Base-by-base conservation (phyloP, 2,329 filamentous ascomycete genomes). In the Coccinonectria pachysandricola region DNA sequence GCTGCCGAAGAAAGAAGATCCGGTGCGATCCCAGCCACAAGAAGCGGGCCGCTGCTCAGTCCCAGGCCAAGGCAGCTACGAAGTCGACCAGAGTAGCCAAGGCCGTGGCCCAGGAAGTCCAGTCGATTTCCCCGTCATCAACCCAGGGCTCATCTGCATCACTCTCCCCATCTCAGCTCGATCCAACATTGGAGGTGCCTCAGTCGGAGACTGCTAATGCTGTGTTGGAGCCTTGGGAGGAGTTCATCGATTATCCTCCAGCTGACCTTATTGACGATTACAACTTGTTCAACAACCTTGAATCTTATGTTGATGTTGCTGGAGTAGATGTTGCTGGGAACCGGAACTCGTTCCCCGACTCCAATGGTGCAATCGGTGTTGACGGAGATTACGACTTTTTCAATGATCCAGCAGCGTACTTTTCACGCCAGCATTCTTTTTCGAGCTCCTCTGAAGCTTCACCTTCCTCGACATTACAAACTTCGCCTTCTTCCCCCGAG, bases 1-100 rank as follows among this genome's bases (percentile, higher is more conserved):
- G 60, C 34, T 79, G 74, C 57, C 59, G 62, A 34, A 62, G 58
- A 48, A 78, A 75, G 64, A 79, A 79, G 65, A 62, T 70, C 20
- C 65, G 71, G 23, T 75, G 71, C 46, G 68, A 73, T 38, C 71
- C 71, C 3, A 69, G 64, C 52, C 70, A 75, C 49, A 69, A 64
- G 59, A 64, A 64, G 55, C 52, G 58, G 17, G 34, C 59, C 11
- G 50, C 51, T 32, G 33, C 32, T 8, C 33, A 36, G 12, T 36
- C 50, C 13, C 54, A 46, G 34, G 13, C 46, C 16, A 64, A 57
- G 44, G 39, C 53, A 7, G 43, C 53, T 8, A 69, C 64, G 50
- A 68, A 60, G 51, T 19, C 17, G 7, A 19, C n/a, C n/a, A n/a
- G n/a, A n/a, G n/a, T n/a, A n/a, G 35, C 45, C 5, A 62, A 49